Base-by-base conservation (phyloP, 2,329 filamentous ascomycete species). In the Cercospora berteroae region DNA sequence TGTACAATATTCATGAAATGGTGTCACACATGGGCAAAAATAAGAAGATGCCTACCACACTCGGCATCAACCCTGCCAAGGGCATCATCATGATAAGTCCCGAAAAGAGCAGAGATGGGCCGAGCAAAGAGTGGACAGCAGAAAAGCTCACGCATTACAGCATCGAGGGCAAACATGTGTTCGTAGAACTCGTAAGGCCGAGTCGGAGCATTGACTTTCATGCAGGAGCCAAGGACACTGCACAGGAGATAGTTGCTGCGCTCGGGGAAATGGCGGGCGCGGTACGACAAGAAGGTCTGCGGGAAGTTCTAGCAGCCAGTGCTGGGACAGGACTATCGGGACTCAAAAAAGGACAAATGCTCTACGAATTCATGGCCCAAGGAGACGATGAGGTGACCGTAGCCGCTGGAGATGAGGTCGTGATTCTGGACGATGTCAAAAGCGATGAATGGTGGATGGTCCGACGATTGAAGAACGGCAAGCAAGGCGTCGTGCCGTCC, bases 361-460 rank as follows among this genome's bases (percentile, higher is more conserved):
- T 97, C 39, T 98, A 97, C 77, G 94, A 98, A 77, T 99, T 99
- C 78, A 91, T 93, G 88, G 95, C 95, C 0, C 94, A 98, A 78
- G 94, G 94, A 39, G 92, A 97, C 7, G 95, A 99, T 74, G 95
- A 99, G 80, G 94, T 99, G 58, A 97, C 93, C 0, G 95, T 99
- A 57, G 89, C 87, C 27, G 86, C 90, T 23, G 95, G 91, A 48
- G 95, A 99, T 76, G 94, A 99, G 76, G 94, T 99, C 48, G 83
- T 96, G 52, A 84, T 99, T 63, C 79, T 98, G 65, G 94, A 99
- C 77, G 93, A 97, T 76, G 88, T 85, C 36, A 95, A 94, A 80
- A 97, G 94, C 70, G 93, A 97, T 67, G 95, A 99, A 77, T 99
- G 95, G 95, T 98, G 95, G 94, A 93, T 95, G 83, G 93, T 99